phyloP scores from a whole-genome alignment of 352 stramenopile genomes.

The Nothophytophthora sp. region DNA sequence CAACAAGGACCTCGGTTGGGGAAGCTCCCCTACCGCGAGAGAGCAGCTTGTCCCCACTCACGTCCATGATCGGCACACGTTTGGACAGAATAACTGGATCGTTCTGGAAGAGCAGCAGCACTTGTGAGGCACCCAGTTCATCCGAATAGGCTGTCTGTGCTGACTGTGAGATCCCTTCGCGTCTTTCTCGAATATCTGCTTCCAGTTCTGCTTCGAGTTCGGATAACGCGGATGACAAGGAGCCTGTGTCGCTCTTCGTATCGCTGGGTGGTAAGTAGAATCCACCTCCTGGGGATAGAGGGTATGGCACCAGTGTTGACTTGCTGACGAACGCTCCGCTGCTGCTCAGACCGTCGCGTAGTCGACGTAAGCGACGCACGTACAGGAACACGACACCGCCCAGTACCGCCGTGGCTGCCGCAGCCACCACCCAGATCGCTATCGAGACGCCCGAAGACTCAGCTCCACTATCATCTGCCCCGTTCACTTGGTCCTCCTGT shows the following conservation, averaged over 20 bases:
- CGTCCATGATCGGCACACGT: slow-evolving; percentile 55
- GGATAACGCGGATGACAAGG: slow-evolving; percentile 15
- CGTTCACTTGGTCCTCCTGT: background rate
- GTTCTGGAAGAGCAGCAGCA: slow-evolving; percentile 53
- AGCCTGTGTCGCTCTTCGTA: slow-evolving; percentile 14
- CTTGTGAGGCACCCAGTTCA: slow-evolving; percentile 40
- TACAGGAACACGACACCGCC: slow-evolving; percentile 14
- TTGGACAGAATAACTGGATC: slow-evolving; percentile 44
- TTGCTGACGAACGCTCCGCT: slow-evolving; percentile 14
- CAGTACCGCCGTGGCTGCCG: slow-evolving; percentile 17
- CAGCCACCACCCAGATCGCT: slow-evolving; percentile 25
- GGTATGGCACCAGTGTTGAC: slow-evolving; percentile 10
- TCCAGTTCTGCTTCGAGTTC: slow-evolving; percentile 21
- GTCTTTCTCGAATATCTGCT: slow-evolving; percentile 13
- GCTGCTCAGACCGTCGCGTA: background rate
- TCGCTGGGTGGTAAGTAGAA: slow-evolving; percentile 15
- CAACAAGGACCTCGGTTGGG: slow-evolving; percentile 43
- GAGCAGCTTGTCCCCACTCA: slow-evolving; percentile 37
- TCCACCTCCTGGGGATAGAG: slow-evolving; percentile 9
- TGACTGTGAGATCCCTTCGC: slow-evolving; percentile 3
- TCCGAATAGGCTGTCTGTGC: slow-evolving; percentile 43
- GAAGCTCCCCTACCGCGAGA: slow-evolving; percentile 31
- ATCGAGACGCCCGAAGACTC: slow-evolving; percentile 12
- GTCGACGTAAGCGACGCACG: slow-evolving; percentile 12
- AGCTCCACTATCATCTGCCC: background rate